Evolutionary conservation across 2,329 filamentous ascomycete species (phyloP), one percentile per base, ranked within the genome.

Genomic region (Truncatella angustata): DNA sequence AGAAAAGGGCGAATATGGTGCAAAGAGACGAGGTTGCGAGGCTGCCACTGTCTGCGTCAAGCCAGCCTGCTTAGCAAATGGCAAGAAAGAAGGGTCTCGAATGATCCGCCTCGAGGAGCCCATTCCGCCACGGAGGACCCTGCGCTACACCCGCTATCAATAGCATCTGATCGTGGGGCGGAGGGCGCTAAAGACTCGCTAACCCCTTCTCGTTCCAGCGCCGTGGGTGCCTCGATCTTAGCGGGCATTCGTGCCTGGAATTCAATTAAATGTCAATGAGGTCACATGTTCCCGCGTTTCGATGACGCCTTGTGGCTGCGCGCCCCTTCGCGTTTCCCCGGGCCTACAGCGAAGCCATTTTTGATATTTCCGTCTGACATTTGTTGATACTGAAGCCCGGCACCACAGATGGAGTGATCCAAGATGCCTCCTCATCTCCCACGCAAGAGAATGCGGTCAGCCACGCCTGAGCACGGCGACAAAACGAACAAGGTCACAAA

Each of bases 391-490:
- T n/a, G n/a, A n/a, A n/a, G n/a, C 9, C 35, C 14, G 32, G 45
- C 24, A 26, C 26, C 32, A 30, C 30, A 39, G 23, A 37, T 21
- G 18, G 24, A 35, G 24, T 24, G 6, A 24, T 18, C 2, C 49
- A 26, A 46, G 49, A 91, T 91, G 87, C 85, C 87, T 62, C 86
- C 87, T 21, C 73, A 81, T 58, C 76, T 89, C 14, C 77, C 85
- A 45, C 83, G 85, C 60, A 91, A 91, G 71, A 80, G 85, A 55
- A 61, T 83, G 58, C 80, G 78, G 54, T 80, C 81, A 2, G 71
- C 77, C 0, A 68, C 72, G 2, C 67, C 71, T 24, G 62, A 66
- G 28, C 62, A 68, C 40, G 53, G 58, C 45, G 63, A 72, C 57
- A 57, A 56, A n/a, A 53, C 63, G 20, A 59, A 56, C 40, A 56